phyloP scores from a whole-genome alignment of 2,329 filamentous ascomycete species.

The Nannizziopsis barbatae region DNA sequence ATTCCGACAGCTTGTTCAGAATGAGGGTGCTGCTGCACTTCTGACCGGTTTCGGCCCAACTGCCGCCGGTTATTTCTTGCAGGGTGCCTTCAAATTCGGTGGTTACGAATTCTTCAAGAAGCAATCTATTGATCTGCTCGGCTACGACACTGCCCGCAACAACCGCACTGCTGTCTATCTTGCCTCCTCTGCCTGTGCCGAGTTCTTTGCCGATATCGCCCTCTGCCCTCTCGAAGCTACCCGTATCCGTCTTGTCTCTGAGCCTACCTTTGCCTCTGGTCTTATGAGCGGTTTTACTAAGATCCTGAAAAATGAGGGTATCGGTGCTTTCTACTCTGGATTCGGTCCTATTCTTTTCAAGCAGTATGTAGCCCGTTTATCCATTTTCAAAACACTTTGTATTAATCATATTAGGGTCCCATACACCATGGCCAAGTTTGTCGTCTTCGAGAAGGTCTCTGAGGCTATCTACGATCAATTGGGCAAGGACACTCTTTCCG shows the following conservation, averaged over 20 bases:
- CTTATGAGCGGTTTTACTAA: constrained; percentile 69
- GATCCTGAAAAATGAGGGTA: constrained; percentile 71
- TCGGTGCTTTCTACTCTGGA: constrained; percentile 80
- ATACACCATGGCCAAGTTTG: constrained; percentile 93
- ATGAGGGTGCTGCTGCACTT: constrained; percentile 76
- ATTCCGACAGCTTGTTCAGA: constrained; percentile 73
- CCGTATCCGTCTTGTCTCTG: constrained; percentile 83
- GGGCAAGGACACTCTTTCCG: constrained; percentile 60
- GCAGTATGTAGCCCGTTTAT: constrained; percentile 45
- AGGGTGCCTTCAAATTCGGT: constrained; percentile 87
- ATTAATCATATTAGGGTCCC: constrained; percentile 51
- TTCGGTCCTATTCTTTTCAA: constrained; percentile 83
- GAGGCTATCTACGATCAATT: constrained; percentile 58
- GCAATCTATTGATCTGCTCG: constrained; percentile 69
- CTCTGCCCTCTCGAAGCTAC: constrained; percentile 88
- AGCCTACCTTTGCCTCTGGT: constrained; percentile 74
- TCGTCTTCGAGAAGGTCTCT: constrained; percentile 80
- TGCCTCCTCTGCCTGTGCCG: constrained; percentile 49
- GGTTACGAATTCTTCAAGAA: constrained; percentile 97
- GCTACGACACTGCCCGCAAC: constrained; percentile 63
- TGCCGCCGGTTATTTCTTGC: constrained; percentile 83
- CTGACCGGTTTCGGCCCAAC: constrained; percentile 78
- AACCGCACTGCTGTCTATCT: constrained; percentile 77
- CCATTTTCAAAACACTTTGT: background rate
- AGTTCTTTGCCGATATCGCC: constrained; percentile 54